These are phyloP conservation scores for Coemansia sp. DNA, from an alignment of 192 early-diverging fungal species.

Conservation along the genomic window DNA sequence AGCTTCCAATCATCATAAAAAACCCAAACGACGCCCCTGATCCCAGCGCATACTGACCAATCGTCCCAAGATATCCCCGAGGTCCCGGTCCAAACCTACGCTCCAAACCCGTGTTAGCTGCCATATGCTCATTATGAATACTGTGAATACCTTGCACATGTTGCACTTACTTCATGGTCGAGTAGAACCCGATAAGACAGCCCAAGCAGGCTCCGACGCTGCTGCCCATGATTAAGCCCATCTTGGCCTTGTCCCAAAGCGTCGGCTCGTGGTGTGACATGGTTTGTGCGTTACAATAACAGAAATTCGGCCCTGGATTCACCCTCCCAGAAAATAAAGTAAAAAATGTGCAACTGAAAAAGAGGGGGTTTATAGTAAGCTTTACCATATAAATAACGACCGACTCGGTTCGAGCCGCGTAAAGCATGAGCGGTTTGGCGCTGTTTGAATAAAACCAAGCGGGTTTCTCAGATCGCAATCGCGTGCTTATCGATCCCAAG, in stretches of 20 bases:
- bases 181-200: conserved; percentile 56
- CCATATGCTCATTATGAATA: neutral
- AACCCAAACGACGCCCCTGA: conserved; percentile 81
- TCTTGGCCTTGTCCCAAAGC: conserved; percentile 57
- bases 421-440: neutral
- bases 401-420: neutral
- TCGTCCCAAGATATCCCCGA: conserved; percentile 66
- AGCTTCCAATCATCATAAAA: conserved; percentile 72
- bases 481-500: neutral
- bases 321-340: neutral
- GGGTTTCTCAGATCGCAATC: neutral
- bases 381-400: neutral
- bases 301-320: neutral
- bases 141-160: neutral
- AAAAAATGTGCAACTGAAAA: neutral
- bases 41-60: conserved; percentile 72
- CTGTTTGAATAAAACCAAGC: neutral
- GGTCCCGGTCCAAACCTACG: conserved; percentile 68
- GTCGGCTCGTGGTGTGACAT: conserved; percentile 52
- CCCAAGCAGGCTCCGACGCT: conserved; percentile 55
- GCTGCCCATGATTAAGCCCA: conserved; percentile 57
- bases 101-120: neutral
- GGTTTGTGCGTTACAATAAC: neutral
- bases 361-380: no score
- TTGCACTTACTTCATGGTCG: conserved; percentile 54